These are phyloP conservation scores for Hanseniaspora uvarum DNA, from an alignment of 1,139 yeast genomes.

Conservation along the genomic window DNA sequence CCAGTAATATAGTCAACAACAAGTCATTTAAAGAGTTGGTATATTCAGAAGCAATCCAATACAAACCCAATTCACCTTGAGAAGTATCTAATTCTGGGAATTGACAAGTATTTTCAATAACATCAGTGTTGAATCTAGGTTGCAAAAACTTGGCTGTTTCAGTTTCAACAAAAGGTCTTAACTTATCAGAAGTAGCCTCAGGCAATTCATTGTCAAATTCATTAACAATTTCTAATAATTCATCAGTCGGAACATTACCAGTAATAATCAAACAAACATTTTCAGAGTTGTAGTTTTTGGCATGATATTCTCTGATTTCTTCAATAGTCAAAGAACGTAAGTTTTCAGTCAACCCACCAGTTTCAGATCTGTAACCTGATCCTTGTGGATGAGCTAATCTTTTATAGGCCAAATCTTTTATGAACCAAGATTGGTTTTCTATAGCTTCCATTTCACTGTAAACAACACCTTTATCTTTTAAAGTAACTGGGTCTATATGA, in stretches of 20 bases:
- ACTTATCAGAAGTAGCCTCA: conserved; percentile 31
- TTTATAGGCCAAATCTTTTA: conserved; percentile 55
- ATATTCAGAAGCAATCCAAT: conserved; percentile 77
- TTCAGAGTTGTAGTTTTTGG: conserved; percentile 63
- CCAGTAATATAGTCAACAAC: conserved; percentile 64
- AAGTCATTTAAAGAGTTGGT: conserved; percentile 44
- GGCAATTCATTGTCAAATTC: conserved; percentile 54
- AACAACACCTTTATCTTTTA: conserved; percentile 88
- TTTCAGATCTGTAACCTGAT: conserved; percentile 83
- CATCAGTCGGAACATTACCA: conserved; percentile 72
- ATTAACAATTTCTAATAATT: conserved; percentile 50
- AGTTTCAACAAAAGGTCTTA: conserved; percentile 79
- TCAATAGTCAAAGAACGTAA: conserved; percentile 63
- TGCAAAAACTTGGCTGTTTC: conserved; percentile 35
- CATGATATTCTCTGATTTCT: conserved; percentile 67
- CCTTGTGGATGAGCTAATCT: conserved; percentile 46
- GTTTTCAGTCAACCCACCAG: conserved; percentile 81
- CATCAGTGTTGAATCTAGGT: conserved; percentile 23
- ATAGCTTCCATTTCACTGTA: conserved; percentile 96
- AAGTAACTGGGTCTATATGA: conserved; percentile 78
- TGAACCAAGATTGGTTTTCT: conserved; percentile 68
- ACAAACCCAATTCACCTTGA: conserved; percentile 61
- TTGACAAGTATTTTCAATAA: conserved; percentile 44
- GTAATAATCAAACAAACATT: conserved; percentile 73
- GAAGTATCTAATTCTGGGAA: conserved; percentile 88